Percentiles rank a stretch among this genome's conserved stretches.
These are phyloP conservation scores for Aspergillus sp. DNA, from an alignment of 2,329 filamentous ascomycete species.

Conservation along the genomic window DNA sequence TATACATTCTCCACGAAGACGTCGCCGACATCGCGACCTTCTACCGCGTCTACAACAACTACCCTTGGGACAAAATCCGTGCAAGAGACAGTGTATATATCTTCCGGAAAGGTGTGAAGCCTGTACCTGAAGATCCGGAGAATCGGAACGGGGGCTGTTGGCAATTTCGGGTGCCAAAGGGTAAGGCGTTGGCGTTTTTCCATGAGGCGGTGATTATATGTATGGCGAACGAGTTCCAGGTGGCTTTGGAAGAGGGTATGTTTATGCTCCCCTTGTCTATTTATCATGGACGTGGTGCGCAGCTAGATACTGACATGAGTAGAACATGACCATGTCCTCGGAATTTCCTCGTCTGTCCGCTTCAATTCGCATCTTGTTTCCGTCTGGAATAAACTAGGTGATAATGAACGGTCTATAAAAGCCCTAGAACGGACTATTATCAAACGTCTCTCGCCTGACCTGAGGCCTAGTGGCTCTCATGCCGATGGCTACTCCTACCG, in stretches of 20 bases:
- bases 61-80: slow-evolving; percentile 66
- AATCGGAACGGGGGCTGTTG: slow-evolving; percentile 82
- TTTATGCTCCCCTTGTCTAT: slow-evolving; percentile 15
- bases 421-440: slow-evolving; percentile 66
- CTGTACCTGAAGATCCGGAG: slow-evolving; percentile 78
- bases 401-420: slow-evolving; percentile 71
- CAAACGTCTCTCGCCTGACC: slow-evolving; percentile 63
- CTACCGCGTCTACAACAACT: slow-evolving; percentile 77
- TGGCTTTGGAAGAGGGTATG: slow-evolving; percentile 75
- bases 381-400: slow-evolving; percentile 86
- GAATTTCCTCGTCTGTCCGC: slow-evolving; percentile 76
- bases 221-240: slow-evolving; percentile 36
- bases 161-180: slow-evolving; percentile 85
- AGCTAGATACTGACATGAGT: slow-evolving; percentile 5
- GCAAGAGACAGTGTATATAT: slow-evolving; percentile 72
- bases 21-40: slow-evolving; percentile 48
- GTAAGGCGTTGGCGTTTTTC: slow-evolving; percentile 49
- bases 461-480: slow-evolving; percentile 58
- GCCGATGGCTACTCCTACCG: slow-evolving; percentile 60
- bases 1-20: slow-evolving; percentile 35
- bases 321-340: slow-evolving; percentile 81
- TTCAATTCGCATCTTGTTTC: slow-evolving; percentile 85
- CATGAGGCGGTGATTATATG: slow-evolving; percentile 30
- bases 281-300: neutral
- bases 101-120: slow-evolving; percentile 70